Evolutionary conservation across 2,329 filamentous ascomycete genomes (phyloP).

Genomic region (Endocalyx cinctus): DNA sequence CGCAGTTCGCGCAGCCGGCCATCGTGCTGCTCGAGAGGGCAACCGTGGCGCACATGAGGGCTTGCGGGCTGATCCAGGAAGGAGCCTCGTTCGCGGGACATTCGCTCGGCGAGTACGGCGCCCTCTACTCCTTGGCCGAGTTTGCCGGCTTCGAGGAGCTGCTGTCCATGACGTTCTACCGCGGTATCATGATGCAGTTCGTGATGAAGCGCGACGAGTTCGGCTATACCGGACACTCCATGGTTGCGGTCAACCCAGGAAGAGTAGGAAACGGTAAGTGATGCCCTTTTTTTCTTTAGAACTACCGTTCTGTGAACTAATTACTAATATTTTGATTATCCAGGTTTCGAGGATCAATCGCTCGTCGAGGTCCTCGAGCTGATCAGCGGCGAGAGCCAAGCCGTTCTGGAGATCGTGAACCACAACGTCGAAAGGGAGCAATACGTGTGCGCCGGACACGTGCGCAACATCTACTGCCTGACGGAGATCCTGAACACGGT

Average conservation of each 20-base stretch:
- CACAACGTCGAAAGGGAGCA: conserved; percentile 27
- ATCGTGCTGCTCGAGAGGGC: conserved; percentile 26
- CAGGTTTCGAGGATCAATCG: too few species aligned
- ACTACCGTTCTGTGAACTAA: too few species aligned
- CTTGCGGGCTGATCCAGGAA: conserved; percentile 21
- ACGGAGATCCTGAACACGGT: conserved; percentile 66
- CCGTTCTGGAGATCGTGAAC: conserved; percentile 30
- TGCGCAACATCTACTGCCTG: conserved; percentile 16
- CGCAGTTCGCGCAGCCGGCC: conserved; percentile 31
- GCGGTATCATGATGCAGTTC: conserved; percentile 29
- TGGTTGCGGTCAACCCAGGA: conserved; percentile 26
- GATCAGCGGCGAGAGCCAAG: too few species aligned
- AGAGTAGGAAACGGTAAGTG: conserved; percentile 15
- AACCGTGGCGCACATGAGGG: conserved; percentile 20
- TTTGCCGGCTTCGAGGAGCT: conserved; percentile 23
- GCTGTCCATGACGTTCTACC: conserved; percentile 24
- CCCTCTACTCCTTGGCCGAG: conserved; percentile 21
- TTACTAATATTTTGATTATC: too few species aligned
- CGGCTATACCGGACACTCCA: conserved; percentile 20
- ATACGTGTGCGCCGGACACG: conserved; percentile 35
- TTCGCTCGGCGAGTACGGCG: conserved; percentile 28
- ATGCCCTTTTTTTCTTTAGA: too few species aligned
- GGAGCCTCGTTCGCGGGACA: conserved; percentile 25
- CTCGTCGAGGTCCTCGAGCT: too few species aligned
- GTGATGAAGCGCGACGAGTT: conserved; percentile 22